Conservation (phyloP, 2,329 filamentous ascomycete genomes). For the Fusarium cyanostomum region DNA sequence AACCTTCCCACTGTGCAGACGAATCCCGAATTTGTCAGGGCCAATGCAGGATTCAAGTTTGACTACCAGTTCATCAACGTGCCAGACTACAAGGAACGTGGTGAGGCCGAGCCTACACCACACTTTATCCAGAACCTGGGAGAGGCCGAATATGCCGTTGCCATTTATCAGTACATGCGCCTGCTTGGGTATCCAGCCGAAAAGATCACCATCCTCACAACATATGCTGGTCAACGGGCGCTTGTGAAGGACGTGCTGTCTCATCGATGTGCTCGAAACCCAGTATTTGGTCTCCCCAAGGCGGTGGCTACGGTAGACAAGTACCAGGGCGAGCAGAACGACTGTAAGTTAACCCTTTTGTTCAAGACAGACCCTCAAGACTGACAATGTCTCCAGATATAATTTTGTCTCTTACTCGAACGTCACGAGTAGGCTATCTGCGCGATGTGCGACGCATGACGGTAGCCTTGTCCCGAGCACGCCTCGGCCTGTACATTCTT, state of each 20-base stretch:
- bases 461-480: slow-evolving; percentile 90
- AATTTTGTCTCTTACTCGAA: slow-evolving; percentile 91
- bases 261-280: slow-evolving; percentile 83
- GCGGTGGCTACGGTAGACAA: slow-evolving; percentile 96
- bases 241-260: slow-evolving; percentile 86
- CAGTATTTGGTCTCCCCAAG: slow-evolving; percentile 87
- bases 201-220: slow-evolving; percentile 88
- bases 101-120: slow-evolving; percentile 88
- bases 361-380: not conserved
- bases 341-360: slow-evolving; percentile 72
- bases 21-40: slow-evolving; percentile 75
- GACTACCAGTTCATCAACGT: slow-evolving; percentile 99
- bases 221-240: slow-evolving; percentile 91
- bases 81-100: slow-evolving; percentile 87
- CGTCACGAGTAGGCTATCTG: slow-evolving; percentile 88
- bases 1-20: slow-evolving; percentile 80
- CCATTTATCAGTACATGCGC: slow-evolving; percentile 97
- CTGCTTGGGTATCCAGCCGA: slow-evolving; percentile 87
- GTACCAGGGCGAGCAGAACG: slow-evolving; percentile 99
- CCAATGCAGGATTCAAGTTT: slow-evolving; percentile 91
- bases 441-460: slow-evolving; percentile 93
- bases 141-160: slow-evolving; percentile 96
- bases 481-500: slow-evolving; percentile 90
- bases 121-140: slow-evolving; percentile 98
- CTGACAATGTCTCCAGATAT: slow-evolving; percentile 69